phyloP scores from a whole-genome alignment of 352 stramenopile species.

The Globisporangium heterothallicum region DNA sequence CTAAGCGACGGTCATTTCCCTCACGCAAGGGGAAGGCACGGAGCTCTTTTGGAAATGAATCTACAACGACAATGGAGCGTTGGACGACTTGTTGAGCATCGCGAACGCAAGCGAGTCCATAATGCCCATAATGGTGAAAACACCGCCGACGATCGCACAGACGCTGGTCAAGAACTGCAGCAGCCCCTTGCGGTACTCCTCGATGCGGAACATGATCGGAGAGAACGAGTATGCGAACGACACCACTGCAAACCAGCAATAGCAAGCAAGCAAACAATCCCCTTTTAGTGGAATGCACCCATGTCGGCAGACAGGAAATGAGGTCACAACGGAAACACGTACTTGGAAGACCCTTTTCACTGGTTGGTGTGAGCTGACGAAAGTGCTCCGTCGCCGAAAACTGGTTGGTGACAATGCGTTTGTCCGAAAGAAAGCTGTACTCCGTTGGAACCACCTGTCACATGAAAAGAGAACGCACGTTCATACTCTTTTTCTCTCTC shows the following conservation, averaged over 20 bases:
- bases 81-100: constrained; percentile 43
- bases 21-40: no score
- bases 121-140: constrained; percentile 84
- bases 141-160: constrained; percentile 89
- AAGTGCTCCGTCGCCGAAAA: constrained; percentile 98
- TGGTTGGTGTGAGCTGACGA: constrained; percentile 80
- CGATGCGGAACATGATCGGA: constrained; percentile 94
- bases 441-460: constrained; percentile 93
- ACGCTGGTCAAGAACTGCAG: constrained; percentile 90
- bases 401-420: constrained; percentile 92
- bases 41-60: not conserved
- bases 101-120: constrained; percentile 59
- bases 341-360: constrained; percentile 78
- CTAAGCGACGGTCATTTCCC: not conserved
- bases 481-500: no score
- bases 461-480: constrained; percentile 2
- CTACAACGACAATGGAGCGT: constrained; percentile 34
- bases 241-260: constrained; percentile 68
- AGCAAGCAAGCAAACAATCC: no score
- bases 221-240: constrained; percentile 97
- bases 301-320: no score
- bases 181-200: constrained; percentile 89
- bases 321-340: constrained; percentile 20
- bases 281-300: no score
- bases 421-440: constrained; percentile 89